phyloP scores from a whole-genome alignment of 2,329 filamentous ascomycete species.

The Fusarium penzigii region DNA sequence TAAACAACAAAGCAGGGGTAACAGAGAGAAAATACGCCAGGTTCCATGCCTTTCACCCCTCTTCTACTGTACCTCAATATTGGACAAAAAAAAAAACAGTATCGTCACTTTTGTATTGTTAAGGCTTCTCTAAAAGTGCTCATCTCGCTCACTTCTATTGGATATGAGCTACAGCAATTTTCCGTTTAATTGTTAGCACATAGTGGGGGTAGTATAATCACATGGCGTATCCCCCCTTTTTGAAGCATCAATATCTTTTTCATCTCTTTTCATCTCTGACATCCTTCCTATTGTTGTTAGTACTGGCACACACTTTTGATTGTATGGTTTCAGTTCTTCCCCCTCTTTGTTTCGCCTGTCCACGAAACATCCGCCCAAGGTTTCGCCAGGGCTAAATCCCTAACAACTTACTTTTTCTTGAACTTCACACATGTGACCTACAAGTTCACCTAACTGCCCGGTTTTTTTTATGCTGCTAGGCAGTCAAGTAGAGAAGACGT shows the following conservation, averaged over 20 bases:
- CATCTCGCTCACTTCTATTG: slow-evolving; percentile 4
- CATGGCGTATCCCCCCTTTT: background rate
- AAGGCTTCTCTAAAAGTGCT: background rate
- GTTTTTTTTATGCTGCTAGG: no score
- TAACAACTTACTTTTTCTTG: background rate
- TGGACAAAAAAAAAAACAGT: slow-evolving; percentile 10
- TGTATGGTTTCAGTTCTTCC: no score
- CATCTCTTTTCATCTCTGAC: background rate
- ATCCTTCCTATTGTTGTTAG: background rate
- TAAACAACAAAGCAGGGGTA: slow-evolving; percentile 4
- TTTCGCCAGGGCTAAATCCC: background rate
- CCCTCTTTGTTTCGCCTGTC: no score
- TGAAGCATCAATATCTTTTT: background rate
- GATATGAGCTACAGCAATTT: background rate
- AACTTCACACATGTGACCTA: background rate
- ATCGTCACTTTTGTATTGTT: no score
- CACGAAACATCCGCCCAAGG: background rate
- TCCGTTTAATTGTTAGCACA: background rate
- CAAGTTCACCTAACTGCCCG: no score
- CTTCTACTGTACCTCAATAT: slow-evolving; percentile 5
- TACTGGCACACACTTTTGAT: no score
- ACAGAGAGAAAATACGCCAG: background rate
- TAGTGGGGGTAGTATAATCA: background rate
- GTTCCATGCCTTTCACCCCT: slow-evolving; percentile 25
- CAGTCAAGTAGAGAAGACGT: no score